A percentile compares a stretch with the other conserved stretches of the same genome.
Evolutionary conservation across 2,329 filamentous ascomycete species (phyloP).

Genomic region (Diplodia scrobiculata): DNA sequence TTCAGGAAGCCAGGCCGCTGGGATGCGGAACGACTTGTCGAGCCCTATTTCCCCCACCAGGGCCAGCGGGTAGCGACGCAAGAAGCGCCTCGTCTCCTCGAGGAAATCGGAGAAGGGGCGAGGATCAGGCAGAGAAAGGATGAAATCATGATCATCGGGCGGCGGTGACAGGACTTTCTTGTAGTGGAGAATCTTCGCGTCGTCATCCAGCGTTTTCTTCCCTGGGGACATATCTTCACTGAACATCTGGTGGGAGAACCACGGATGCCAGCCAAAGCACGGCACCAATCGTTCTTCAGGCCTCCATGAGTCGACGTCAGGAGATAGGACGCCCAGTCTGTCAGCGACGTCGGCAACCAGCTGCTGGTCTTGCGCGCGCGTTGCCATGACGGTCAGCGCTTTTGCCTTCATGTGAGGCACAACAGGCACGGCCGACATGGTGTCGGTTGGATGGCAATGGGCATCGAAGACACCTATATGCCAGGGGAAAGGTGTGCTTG

Average conservation of each 20-base stretch:
- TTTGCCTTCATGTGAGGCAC: constrained; percentile 68
- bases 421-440: constrained; percentile 61
- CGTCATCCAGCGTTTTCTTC: constrained; percentile 43
- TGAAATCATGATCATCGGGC: constrained; percentile 55
- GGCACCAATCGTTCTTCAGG: constrained; percentile 59
- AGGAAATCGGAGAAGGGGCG: constrained; percentile 62
- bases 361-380: constrained; percentile 71
- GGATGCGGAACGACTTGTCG: constrained; percentile 75
- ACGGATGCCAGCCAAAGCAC: constrained; percentile 85
- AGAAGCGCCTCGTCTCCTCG: constrained; percentile 56
- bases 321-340: constrained; percentile 53
- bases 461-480: constrained; percentile 72
- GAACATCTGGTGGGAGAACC: constrained; percentile 79
- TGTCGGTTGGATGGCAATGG: constrained; percentile 83
- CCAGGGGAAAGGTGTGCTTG: constrained; percentile 61
- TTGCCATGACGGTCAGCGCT: constrained; percentile 74
- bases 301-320: constrained; percentile 34
- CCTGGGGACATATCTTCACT: constrained; percentile 54
- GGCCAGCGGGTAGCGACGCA: constrained; percentile 62
- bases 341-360: constrained; percentile 67
- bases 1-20: constrained; percentile 57
- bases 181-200: constrained; percentile 63
- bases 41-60: constrained; percentile 77
- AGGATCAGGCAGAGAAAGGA: constrained; percentile 62
- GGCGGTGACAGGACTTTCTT: constrained; percentile 62